Evolutionary conservation across 495 filamentous ascomycete species (phyloP).

Genomic region (Podospora comata): DNA sequence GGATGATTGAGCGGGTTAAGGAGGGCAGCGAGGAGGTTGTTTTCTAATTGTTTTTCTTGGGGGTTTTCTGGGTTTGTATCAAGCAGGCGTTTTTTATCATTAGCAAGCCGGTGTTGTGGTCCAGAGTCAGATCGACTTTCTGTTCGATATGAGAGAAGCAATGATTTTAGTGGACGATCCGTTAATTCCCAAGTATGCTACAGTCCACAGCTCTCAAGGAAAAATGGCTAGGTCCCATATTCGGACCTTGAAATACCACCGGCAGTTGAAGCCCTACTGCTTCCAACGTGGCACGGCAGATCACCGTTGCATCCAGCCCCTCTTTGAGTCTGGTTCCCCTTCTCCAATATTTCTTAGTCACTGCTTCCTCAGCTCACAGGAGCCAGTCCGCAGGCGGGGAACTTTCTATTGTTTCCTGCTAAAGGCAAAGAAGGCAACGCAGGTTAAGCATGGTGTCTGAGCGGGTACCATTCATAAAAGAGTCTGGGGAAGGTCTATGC

Average conservation of each 20-base stretch:
- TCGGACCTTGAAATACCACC: conserved; percentile 10
- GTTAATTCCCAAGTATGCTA: background rate
- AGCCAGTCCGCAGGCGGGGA: background rate
- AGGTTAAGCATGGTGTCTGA: background rate
- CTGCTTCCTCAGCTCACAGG: background rate
- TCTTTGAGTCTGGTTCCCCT: too few species aligned
- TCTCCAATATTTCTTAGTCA: background rate
- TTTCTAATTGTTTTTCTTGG: conserved; percentile 2
- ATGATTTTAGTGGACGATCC: background rate
- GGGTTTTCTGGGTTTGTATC: background rate
- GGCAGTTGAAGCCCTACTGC: conserved; percentile 9
- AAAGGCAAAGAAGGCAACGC: background rate
- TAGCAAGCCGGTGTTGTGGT: background rate
- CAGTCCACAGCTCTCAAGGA: background rate
- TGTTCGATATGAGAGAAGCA: background rate
- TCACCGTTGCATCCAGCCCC: conserved; percentile 1
- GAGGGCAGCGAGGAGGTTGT: conserved; percentile 27
- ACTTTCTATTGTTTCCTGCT: background rate
- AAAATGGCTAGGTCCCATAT: background rate
- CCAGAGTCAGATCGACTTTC: too few species aligned
- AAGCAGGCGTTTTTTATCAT: background rate
- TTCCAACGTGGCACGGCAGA: conserved; percentile 3
- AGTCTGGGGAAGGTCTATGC: background rate
- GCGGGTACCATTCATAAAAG: background rate
- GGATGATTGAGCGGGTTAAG: conserved; percentile 23